Conservation (phyloP, 345 rosid species). For the Boechera stricta region DNA sequence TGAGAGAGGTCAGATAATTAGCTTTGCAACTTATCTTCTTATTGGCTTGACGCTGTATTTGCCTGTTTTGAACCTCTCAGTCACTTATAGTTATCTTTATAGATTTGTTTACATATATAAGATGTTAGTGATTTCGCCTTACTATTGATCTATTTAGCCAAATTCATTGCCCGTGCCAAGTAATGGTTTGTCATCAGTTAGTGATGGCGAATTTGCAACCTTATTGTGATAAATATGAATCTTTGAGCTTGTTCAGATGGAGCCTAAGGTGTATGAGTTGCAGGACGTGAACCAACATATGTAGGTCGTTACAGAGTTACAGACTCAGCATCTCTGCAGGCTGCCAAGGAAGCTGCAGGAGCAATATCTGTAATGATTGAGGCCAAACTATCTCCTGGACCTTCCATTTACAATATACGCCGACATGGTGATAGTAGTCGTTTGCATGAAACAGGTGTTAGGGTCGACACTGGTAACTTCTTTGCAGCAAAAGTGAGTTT, state of each 20-base stretch:
- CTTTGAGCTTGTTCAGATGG: slow-evolving; percentile 37
- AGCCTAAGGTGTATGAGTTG: slow-evolving; percentile 45
- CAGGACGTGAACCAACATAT: slow-evolving; percentile 74
- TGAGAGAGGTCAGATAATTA: slow-evolving; percentile 66
- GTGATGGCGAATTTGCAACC: slow-evolving; percentile 6
- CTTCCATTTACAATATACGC: slow-evolving; percentile 78
- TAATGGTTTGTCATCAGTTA: not conserved
- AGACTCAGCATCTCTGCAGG: slow-evolving; percentile 75
- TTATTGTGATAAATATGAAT: slow-evolving; percentile 26
- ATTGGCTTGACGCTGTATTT: not conserved
- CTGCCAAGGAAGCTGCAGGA: slow-evolving; percentile 93
- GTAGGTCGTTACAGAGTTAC: slow-evolving; percentile 82
- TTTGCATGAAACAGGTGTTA: slow-evolving; percentile 88
- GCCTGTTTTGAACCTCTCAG: not conserved
- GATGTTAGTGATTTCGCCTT: slow-evolving; percentile 1
- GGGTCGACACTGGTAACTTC: slow-evolving; percentile 96
- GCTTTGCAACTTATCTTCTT: not conserved
- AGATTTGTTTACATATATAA: not conserved
- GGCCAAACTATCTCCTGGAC: slow-evolving; percentile 96
- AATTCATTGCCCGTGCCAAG: not conserved
- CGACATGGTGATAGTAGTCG: slow-evolving; percentile 94
- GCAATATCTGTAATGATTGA: slow-evolving; percentile 83
- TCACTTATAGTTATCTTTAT: not conserved
- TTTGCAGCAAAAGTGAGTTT: slow-evolving; percentile 87
- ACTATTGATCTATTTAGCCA: not conserved